Evolutionary conservation across 768 basidiomycete species (phyloP).

Genomic region (Suillus luteus): DNA sequence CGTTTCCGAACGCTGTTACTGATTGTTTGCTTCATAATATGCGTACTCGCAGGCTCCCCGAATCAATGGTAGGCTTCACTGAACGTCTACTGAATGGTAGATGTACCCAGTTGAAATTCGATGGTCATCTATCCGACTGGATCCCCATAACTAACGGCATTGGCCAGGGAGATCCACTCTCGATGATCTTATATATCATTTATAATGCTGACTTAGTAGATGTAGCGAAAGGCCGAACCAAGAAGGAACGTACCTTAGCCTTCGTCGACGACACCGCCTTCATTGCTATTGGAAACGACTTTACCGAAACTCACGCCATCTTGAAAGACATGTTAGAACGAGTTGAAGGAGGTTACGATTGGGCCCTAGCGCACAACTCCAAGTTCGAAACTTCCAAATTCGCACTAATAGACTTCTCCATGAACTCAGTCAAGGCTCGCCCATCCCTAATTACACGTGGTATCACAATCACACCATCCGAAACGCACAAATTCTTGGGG

Average conservation of each 20-base stretch:
- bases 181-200: conserved; percentile 28
- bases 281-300: too few relatives aligned
- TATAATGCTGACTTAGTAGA: conserved; percentile 20
- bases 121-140: neutral
- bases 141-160: conserved; percentile 20
- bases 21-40: conserved; percentile 36
- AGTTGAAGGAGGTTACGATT: too few relatives aligned
- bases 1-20: conserved; percentile 41
- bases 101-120: neutral
- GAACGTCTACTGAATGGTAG: conserved; percentile 15
- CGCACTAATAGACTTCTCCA: too few relatives aligned
- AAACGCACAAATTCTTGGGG: too few relatives aligned
- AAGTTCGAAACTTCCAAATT: too few relatives aligned
- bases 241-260: conserved; percentile 8
- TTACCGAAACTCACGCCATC: too few relatives aligned
- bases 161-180: conserved; percentile 33
- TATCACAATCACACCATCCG: too few relatives aligned
- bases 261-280: too few relatives aligned
- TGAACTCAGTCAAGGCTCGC: too few relatives aligned
- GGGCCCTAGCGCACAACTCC: too few relatives aligned
- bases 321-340: too few relatives aligned
- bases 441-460: too few relatives aligned
- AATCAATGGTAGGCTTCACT: conserved; percentile 19
- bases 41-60: conserved; percentile 21
- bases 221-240: neutral